These are phyloP conservation scores for Moesziomyces sp. DNA, from an alignment of 1,284 basidiomycete species.

Conservation along the genomic window DNA sequence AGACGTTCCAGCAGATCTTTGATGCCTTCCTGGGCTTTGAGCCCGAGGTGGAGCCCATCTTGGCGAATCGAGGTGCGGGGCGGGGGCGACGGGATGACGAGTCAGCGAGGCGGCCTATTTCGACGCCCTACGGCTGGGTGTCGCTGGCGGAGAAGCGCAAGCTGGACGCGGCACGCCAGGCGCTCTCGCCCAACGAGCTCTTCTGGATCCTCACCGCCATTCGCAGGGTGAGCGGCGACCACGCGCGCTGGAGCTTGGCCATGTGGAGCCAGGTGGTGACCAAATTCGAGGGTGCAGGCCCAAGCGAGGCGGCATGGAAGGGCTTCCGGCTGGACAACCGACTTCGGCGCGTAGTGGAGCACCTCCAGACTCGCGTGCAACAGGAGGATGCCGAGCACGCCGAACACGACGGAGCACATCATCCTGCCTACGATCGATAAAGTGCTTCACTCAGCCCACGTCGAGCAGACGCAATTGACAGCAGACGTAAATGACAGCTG, in stretches of 20 bases:
- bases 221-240: slow-evolving; percentile 36
- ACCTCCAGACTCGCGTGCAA: slow-evolving; percentile 15
- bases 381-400: slow-evolving; percentile 1
- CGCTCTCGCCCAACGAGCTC: slow-evolving; percentile 37
- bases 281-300: slow-evolving; percentile 20
- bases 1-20: slow-evolving; percentile 43
- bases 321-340: slow-evolving; percentile 30
- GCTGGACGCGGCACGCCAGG: slow-evolving; percentile 15
- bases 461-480: too few species aligned
- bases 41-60: slow-evolving; percentile 12
- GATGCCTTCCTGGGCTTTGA: slow-evolving; percentile 27
- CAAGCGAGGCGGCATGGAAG: slow-evolving; percentile 6
- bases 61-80: background rate
- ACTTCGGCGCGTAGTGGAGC: slow-evolving; percentile 27
- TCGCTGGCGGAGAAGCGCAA: slow-evolving; percentile 19
- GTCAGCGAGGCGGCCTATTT: slow-evolving; percentile 8
- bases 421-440: too few species aligned
- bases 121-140: slow-evolving; percentile 18
- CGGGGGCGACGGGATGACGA: background rate
- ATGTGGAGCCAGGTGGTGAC: slow-evolving; percentile 35
- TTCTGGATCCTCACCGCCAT: slow-evolving; percentile 46
- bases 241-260: slow-evolving; percentile 37
- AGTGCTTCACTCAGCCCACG: too few species aligned
- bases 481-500: too few species aligned
- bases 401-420: background rate